Conservation (phyloP, 345 rosid species). For the Zanthoxylum bungeanum region DNA sequence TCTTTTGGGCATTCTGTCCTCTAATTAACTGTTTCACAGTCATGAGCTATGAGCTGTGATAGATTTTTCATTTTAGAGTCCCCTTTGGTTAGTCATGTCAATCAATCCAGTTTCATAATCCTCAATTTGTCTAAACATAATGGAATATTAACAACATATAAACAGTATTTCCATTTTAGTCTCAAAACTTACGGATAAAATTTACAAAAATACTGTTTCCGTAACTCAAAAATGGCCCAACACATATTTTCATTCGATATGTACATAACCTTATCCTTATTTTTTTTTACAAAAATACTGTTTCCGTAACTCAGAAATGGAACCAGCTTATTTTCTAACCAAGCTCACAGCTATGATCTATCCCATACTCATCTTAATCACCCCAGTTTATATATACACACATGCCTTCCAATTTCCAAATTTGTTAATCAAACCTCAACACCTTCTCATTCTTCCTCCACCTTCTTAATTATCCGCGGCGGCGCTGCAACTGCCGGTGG, state of each 20-base stretch:
- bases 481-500: constrained; percentile 56
- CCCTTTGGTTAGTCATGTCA: not conserved
- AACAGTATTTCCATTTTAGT: not conserved
- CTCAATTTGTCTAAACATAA: not conserved
- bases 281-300: too few species aligned
- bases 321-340: not conserved
- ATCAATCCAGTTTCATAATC: not conserved
- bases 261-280: too few species aligned
- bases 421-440: constrained; percentile 12
- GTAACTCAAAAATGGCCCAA: too few species aligned
- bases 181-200: not conserved
- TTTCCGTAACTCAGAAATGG: too few species aligned
- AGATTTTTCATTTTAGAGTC: not conserved
- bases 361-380: too few species aligned
- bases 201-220: not conserved
- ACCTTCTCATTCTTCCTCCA: constrained; percentile 5
- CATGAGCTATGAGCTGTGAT: not conserved
- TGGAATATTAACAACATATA: not conserved
- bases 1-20: too few species aligned
- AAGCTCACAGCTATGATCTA: not conserved
- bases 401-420: too few species aligned
- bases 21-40: not conserved
- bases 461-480: constrained; percentile 28
- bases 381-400: too few species aligned
- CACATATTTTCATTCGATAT: too few species aligned